Percentiles rank a stretch among this genome's conserved stretches.
These are phyloP conservation scores for Hypoxylon fragiforme DNA, from an alignment of 495 filamentous ascomycete species.

Conservation along the genomic window DNA sequence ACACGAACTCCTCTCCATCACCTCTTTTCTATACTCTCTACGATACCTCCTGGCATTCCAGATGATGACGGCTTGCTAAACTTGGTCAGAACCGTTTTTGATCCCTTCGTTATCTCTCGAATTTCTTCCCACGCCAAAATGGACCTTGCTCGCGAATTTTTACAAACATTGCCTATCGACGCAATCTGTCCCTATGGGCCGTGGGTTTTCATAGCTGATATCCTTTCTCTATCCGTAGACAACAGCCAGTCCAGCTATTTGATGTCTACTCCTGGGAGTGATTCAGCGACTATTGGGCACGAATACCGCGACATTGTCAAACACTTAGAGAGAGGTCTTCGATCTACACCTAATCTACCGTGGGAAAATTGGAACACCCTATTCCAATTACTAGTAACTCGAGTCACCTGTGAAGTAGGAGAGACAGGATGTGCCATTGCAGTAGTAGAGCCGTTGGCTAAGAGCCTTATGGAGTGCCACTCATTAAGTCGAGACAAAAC, in stretches of 20 bases:
- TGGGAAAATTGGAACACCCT: conserved; percentile 63
- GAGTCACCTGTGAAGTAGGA: conserved; percentile 66
- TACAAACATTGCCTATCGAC: conserved; percentile 43
- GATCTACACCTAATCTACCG: conserved; percentile 48
- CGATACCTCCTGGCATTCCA: conserved; percentile 44
- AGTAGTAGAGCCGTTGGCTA: conserved; percentile 73
- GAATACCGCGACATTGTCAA: conserved; percentile 73
- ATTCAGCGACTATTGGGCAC: conserved; percentile 46
- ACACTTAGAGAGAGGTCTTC: conserved; percentile 66
- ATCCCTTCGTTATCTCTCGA: conserved; percentile 43
- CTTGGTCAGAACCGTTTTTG: conserved; percentile 47
- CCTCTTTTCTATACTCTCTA: conserved; percentile 54
- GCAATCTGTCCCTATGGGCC: conserved; percentile 42
- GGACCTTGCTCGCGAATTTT: conserved; percentile 48
- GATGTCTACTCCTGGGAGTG: conserved; percentile 39
- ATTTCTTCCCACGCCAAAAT: conserved; percentile 40
- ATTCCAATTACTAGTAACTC: conserved; percentile 59
- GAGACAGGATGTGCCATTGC: conserved; percentile 62
- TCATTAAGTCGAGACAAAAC: neutral
- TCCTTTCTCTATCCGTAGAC: conserved; percentile 34
- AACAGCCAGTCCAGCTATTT: conserved; percentile 38
- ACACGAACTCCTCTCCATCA: conserved; percentile 50
- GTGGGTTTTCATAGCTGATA: conserved; percentile 48
- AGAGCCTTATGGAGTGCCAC: conserved; percentile 42
- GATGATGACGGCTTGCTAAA: conserved; percentile 49